These are phyloP conservation scores for Globisporangium parvum DNA, from an alignment of 352 stramenopile genomes.

Conservation along the genomic window DNA sequence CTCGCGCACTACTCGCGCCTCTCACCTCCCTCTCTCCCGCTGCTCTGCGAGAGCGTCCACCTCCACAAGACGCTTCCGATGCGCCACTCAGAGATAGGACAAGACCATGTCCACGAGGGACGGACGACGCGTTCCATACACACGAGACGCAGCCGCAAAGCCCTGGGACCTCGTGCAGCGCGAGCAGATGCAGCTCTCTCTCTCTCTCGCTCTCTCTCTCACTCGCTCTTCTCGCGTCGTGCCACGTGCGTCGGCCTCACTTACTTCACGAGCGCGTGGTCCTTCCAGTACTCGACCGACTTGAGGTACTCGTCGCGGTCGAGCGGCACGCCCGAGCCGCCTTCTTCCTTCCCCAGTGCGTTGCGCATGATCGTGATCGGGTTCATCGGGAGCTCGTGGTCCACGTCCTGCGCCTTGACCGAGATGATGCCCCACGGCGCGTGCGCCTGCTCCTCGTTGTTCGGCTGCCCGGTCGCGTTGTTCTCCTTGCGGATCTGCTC, in stretches of 20 bases:
- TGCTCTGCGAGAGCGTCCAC: too few species aligned
- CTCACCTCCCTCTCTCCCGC: too few species aligned
- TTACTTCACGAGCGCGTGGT: conserved; percentile 86
- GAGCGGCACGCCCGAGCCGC: conserved; percentile 81
- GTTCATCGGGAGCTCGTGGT: conserved; percentile 96
- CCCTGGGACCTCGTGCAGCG: too few species aligned
- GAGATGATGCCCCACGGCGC: conserved; percentile 93
- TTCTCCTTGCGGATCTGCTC: conserved; percentile 98
- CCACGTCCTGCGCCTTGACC: conserved; percentile 96
- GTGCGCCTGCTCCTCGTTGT: conserved; percentile 41
- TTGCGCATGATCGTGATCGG: conserved; percentile 98
- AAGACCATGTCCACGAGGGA: too few species aligned
- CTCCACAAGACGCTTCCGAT: too few species aligned
- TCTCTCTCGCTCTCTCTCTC: neutral
- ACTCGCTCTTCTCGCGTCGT: neutral
- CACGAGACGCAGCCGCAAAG: neutral
- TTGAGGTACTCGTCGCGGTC: conserved; percentile 73
- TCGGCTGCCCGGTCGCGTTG: conserved; percentile 52
- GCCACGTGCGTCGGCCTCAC: conserved; percentile 23
- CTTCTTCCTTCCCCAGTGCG: conserved; percentile 94
- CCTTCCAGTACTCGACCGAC: conserved; percentile 85
- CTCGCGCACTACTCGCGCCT: too few species aligned
- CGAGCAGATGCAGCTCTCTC: too few species aligned
- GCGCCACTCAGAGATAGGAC: too few species aligned
- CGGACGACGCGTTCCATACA: too few species aligned